Conservation (phyloP, 2,329 filamentous ascomycete species). For the Pseudogymnoascus destructans region DNA sequence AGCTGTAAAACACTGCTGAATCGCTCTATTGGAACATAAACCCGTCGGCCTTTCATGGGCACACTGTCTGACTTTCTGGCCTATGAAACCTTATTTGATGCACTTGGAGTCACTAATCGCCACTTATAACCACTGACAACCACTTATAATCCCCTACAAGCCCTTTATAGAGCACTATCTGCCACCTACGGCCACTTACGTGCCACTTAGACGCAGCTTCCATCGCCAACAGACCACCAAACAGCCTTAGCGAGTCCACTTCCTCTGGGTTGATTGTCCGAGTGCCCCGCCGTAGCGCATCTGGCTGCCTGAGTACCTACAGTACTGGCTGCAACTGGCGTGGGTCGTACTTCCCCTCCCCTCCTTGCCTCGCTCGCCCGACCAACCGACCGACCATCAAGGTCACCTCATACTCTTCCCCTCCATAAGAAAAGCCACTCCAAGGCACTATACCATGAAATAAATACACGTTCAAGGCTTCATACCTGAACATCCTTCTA, state of each 20-base stretch:
- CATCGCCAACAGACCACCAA: background rate
- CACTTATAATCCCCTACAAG: background rate
- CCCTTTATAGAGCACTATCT: background rate
- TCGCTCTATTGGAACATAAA: background rate
- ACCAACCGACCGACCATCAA: background rate
- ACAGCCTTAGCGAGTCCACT: background rate
- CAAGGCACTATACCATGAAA: background rate
- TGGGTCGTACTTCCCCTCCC: constrained; percentile 5
- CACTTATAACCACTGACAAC: background rate
- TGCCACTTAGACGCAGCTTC: background rate
- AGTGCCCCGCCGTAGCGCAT: background rate
- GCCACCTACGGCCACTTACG: background rate
- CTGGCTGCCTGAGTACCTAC: background rate
- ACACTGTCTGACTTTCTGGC: background rate
- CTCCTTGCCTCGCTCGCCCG: background rate
- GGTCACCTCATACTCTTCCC: constrained; percentile 1
- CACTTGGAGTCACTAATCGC: background rate
- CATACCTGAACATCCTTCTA: background rate
- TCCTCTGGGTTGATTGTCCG: background rate
- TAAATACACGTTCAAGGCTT: background rate
- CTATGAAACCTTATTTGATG: constrained; percentile 1
- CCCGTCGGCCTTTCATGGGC: background rate
- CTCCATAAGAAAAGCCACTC: background rate
- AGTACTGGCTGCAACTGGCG: background rate
- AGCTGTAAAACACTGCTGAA: no score